phyloP scores from a whole-genome alignment of 441 rosid species.

The Corymbia calophylla region DNA sequence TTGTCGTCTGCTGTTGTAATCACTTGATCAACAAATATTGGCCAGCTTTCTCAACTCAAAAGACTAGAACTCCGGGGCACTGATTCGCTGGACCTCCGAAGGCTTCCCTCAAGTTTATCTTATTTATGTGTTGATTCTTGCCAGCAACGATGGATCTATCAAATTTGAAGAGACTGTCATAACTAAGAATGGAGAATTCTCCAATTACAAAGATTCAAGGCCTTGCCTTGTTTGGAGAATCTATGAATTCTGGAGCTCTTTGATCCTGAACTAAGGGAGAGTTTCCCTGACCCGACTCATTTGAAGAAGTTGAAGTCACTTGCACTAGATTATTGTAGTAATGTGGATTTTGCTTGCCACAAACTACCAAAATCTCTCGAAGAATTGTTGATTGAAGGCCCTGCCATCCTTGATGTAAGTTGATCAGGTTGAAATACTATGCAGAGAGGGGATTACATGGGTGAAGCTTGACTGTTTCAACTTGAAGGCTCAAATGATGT shows the following conservation, averaged over 20 bases:
- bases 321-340: not conserved
- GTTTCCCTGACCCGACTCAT: not conserved
- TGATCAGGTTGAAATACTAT: not conserved
- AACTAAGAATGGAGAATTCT: not conserved
- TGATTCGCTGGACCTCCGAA: not conserved
- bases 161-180: not conserved
- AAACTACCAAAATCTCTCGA: not conserved
- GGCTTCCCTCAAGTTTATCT: not conserved
- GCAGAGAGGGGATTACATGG: not conserved
- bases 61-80: not conserved
- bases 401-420: not conserved
- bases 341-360: not conserved
- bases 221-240: not conserved
- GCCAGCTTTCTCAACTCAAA: not conserved
- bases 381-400: not conserved
- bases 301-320: not conserved
- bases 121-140: not conserved
- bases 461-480: not conserved
- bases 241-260: not conserved
- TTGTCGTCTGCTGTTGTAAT: not conserved
- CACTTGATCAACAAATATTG: rapidly evolving
- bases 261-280: not conserved
- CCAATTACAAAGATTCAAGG: not conserved
- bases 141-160: not conserved
- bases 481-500: not conserved